Evolutionary conservation across 1,284 basidiomycete genomes (phyloP), one percentile per base, ranked within the genome.

Genomic region (Coniferiporia weirii): DNA sequence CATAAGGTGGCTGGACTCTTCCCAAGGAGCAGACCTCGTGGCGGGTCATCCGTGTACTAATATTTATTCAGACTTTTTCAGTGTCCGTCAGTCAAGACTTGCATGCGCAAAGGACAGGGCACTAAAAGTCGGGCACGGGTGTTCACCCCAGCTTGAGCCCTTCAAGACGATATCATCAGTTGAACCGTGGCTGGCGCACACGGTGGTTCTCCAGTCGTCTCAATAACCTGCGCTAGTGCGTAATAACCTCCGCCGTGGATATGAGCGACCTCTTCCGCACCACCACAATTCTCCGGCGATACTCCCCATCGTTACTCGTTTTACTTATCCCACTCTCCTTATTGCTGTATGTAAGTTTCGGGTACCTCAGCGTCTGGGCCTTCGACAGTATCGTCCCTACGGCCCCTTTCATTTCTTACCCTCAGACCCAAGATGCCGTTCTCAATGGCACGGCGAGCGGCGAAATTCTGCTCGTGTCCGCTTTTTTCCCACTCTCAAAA

Each of bases 381-480:
- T 27, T 52, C 17, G 50, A 57, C 48, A 35, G 49, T 22, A 57
- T 54, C 27, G 52, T 52, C 3, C 56, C 56, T 3, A 38, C 53
- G 17, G n/a, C 53, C 5, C 56, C 50, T 8, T n/a, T 15, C n/a
- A 20, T 61, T 32, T 38, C 3, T 27, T 40, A 38, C 5, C 27
- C 49, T 7, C 17, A 54, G 13, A 15, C 50, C n/a, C 10, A 46
- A 12, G 19, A n/a, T n/a, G 20, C 27, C 17, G 34, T 17, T 34
- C 10, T 12, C 8, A 44, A 27, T 6, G 20, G 27, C 38, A 40
- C 51, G 12, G 45, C 6, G 3, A 22, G 51, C 9, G 22, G 32
- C 12, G 27, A 60, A 5, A 73, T 79, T 59, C 74, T 83, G 35
- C 73, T 83, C 49, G 80, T 82, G 4, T 76, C 80, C 5, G 77